Percentiles rank a stretch among this genome's conserved stretches.
Conservation (phyloP, 768 basidiomycete species). For the Hygrophoropsis aurantiaca region DNA sequence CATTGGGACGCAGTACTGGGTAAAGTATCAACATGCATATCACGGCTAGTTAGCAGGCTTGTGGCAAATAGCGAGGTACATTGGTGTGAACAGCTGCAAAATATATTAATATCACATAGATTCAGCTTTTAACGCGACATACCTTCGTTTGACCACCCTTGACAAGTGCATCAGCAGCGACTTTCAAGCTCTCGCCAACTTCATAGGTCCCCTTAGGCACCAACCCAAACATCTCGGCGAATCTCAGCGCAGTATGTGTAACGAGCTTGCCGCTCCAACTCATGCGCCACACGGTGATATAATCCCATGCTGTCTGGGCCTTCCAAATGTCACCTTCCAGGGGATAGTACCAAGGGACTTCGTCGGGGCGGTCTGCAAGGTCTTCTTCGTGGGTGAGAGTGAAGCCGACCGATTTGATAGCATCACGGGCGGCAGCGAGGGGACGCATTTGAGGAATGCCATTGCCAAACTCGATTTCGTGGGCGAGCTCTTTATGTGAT, state of each 20-base stretch:
- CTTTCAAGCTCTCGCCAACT: conserved; percentile 85
- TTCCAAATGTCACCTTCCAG: conserved; percentile 91
- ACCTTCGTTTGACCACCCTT: conserved; percentile 87
- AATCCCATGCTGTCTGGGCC: conserved; percentile 93
- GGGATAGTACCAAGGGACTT: conserved; percentile 92
- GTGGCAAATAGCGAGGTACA: conserved; percentile 70
- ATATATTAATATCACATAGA: conserved; percentile 2
- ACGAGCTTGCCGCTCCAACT: conserved; percentile 84
- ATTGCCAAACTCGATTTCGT: conserved; percentile 91
- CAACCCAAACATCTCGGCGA: conserved; percentile 75
- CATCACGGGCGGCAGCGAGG: conserved; percentile 65
- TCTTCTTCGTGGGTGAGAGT: conserved; percentile 90
- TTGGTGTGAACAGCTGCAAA: conserved; percentile 79
- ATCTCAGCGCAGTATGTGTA: conserved; percentile 75
- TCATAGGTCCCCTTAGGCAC: conserved; percentile 92
- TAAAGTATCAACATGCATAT: no score
- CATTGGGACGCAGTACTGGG: no score
- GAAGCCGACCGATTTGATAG: conserved; percentile 83
- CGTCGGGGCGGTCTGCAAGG: conserved; percentile 79
- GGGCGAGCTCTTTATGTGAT: conserved; percentile 85
- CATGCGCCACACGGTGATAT: conserved; percentile 85
- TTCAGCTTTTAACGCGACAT: conserved; percentile 15
- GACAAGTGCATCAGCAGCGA: conserved; percentile 78
- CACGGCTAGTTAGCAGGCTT: no score
- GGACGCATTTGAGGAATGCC: conserved; percentile 98